phyloP scores from a whole-genome alignment of 495 filamentous ascomycete species.

The Hamigera avellanea region DNA sequence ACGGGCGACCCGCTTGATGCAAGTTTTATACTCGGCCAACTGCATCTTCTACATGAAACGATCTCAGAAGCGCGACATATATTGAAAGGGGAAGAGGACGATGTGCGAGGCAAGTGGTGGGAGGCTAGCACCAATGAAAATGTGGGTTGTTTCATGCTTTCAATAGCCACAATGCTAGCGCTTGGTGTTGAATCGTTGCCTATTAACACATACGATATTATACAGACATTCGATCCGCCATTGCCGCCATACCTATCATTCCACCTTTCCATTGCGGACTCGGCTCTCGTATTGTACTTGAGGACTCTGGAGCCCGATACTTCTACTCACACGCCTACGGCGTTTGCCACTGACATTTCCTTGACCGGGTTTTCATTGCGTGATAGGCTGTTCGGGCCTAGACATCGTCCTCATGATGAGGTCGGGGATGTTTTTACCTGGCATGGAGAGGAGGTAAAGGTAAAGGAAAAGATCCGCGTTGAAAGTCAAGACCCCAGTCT shows the following conservation, averaged over 20 bases:
- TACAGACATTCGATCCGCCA: slow-evolving; percentile 43
- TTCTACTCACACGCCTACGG: slow-evolving; percentile 44
- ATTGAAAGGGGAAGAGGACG: slow-evolving; percentile 37
- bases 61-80: slow-evolving; percentile 54
- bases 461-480: slow-evolving; percentile 80
- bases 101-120: slow-evolving; percentile 44
- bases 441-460: slow-evolving; percentile 62
- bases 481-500: slow-evolving; percentile 87
- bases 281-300: slow-evolving; percentile 63
- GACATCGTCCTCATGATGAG: slow-evolving; percentile 70
- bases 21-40: slow-evolving; percentile 65
- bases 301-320: slow-evolving; percentile 65
- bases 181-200: neutral
- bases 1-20: slow-evolving; percentile 46
- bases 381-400: slow-evolving; percentile 39
- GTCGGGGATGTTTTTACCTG: slow-evolving; percentile 57
- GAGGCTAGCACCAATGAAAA: slow-evolving; percentile 40
- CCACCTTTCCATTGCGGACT: slow-evolving; percentile 67
- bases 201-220: neutral
- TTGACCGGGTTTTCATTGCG: slow-evolving; percentile 47
- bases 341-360: slow-evolving; percentile 41
- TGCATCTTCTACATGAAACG: slow-evolving; percentile 64
- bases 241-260: slow-evolving; percentile 53
- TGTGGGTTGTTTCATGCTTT: slow-evolving; percentile 25
- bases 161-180: neutral